Percentiles rank a stretch among this genome's conserved stretches.
Conservation (phyloP, 2,329 filamentous ascomycete genomes). For the Nannizziopsis barbatae region DNA sequence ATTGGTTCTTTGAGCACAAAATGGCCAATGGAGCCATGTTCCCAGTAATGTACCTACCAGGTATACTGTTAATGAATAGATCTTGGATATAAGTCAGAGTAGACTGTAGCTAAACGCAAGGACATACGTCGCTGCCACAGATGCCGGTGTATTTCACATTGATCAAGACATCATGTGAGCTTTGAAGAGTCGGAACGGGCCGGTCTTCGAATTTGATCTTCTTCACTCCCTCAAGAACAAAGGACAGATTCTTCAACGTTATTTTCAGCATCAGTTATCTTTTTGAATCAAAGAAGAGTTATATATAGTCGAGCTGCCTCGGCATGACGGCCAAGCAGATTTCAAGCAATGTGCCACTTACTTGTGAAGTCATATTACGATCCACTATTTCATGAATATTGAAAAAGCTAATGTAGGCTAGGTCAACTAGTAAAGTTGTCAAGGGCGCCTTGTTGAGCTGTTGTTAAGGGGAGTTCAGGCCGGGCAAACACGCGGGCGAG, state of each 20-base stretch:
- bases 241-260: conserved; percentile 59
- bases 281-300: too few relatives aligned
- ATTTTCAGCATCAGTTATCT: too few relatives aligned
- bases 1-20: conserved; percentile 38
- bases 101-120: too few relatives aligned
- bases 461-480: too few relatives aligned
- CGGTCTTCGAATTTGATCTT: conserved; percentile 65
- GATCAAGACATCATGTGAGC: conserved; percentile 65
- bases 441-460: too few relatives aligned
- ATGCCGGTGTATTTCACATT: conserved; percentile 78
- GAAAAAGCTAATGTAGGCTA: background rate
- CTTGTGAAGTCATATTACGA: too few relatives aligned
- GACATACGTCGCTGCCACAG: conserved; percentile 64
- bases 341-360: too few relatives aligned
- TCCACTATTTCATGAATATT: background rate
- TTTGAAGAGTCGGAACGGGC: conserved; percentile 56
- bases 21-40: conserved; percentile 36
- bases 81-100: background rate
- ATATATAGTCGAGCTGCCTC: too few relatives aligned
- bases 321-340: too few relatives aligned
- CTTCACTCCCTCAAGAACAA: conserved; percentile 66
- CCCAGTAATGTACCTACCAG: conserved; percentile 38
- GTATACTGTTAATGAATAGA: background rate
- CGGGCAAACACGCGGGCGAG: too few relatives aligned
- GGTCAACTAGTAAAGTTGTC: too few relatives aligned